Percentiles rank a stretch among this genome's conserved stretches.
phyloP scores from a whole-genome alignment of 164 flowering plant species.

The Amborella trichopoda region DNA sequence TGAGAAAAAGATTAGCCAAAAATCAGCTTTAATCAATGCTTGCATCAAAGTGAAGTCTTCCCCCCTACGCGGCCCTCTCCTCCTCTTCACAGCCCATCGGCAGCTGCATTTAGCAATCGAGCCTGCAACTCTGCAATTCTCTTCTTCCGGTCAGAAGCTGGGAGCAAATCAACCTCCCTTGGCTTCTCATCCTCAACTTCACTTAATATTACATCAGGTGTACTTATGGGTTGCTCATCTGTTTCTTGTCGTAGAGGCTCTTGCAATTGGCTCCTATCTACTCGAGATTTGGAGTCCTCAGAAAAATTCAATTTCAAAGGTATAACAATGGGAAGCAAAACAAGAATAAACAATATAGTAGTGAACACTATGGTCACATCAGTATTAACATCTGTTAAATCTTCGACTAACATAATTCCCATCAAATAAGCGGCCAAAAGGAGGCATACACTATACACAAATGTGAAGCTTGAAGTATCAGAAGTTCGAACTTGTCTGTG shows the following conservation, averaged over 20 bases:
- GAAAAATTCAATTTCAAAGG: constrained; percentile 40
- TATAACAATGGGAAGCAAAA: constrained; percentile 59
- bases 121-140: constrained; percentile 77
- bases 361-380: constrained; percentile 45
- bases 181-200: constrained; percentile 96
- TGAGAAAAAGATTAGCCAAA: constrained; percentile 84
- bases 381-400: constrained; percentile 51
- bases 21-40: constrained; percentile 88
- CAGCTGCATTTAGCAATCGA: constrained; percentile 84
- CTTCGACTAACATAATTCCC: constrained; percentile 94
- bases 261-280: constrained; percentile 49
- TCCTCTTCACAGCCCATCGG: constrained; percentile 97
- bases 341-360: constrained; percentile 41
- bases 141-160: constrained; percentile 68
- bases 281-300: constrained; percentile 22
- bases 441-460: constrained; percentile 72
- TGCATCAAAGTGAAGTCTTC: constrained; percentile 88
- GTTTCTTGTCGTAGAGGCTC: constrained; percentile 31
- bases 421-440: constrained; percentile 85
- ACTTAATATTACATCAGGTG: constrained; percentile 62
- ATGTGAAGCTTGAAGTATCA: constrained; percentile 59
- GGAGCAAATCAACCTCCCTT: constrained; percentile 70
- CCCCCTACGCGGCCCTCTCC: constrained; percentile 93
- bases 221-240: constrained; percentile 16
- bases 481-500: constrained; percentile 71